Evolutionary conservation across 1,284 basidiomycete species (phyloP).

Genomic region (Malassezia vespertilionis): DNA sequence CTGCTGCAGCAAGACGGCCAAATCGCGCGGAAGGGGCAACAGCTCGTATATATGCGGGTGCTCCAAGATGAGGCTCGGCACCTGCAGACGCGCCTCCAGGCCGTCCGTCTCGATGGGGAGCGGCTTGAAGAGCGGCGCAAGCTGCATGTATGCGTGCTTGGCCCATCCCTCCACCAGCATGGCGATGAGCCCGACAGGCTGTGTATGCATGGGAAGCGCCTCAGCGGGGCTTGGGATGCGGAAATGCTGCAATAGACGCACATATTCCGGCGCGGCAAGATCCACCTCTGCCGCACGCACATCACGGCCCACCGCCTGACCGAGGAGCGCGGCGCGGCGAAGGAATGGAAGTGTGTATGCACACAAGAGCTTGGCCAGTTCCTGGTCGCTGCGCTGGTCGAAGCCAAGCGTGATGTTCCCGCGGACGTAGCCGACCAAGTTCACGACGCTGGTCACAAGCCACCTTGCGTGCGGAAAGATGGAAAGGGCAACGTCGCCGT

Average conservation of each 20-base stretch:
- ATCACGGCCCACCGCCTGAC: conserved; percentile 55
- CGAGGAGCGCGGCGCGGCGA: conserved; percentile 76
- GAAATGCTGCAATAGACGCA: conserved; percentile 27
- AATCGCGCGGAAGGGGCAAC: conserved; percentile 64
- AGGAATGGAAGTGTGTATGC: conserved; percentile 84
- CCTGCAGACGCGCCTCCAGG: not conserved
- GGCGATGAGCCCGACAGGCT: conserved; percentile 39
- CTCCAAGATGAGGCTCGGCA: conserved; percentile 55
- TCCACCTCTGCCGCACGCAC: not conserved
- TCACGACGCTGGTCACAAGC: conserved; percentile 42
- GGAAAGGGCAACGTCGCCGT: conserved; percentile 17
- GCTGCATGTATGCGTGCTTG: conserved; percentile 41
- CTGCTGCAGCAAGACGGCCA: conserved; percentile 70
- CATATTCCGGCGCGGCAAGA: conserved; percentile 26
- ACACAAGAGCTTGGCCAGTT: conserved; percentile 72
- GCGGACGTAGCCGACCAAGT: conserved; percentile 42
- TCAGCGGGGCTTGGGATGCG: conserved; percentile 31
- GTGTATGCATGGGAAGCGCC: conserved; percentile 31
- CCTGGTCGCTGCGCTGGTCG: conserved; percentile 39
- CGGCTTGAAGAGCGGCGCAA: conserved; percentile 43
- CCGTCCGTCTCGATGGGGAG: conserved; percentile 26
- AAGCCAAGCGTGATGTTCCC: conserved; percentile 47
- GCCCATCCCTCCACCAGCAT: conserved; percentile 45
- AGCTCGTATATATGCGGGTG: conserved; percentile 77
- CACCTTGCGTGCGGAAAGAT: conserved; percentile 44